Evolutionary conservation across 768 basidiomycete genomes (phyloP).

Genomic region (Gyrodon lividus): DNA sequence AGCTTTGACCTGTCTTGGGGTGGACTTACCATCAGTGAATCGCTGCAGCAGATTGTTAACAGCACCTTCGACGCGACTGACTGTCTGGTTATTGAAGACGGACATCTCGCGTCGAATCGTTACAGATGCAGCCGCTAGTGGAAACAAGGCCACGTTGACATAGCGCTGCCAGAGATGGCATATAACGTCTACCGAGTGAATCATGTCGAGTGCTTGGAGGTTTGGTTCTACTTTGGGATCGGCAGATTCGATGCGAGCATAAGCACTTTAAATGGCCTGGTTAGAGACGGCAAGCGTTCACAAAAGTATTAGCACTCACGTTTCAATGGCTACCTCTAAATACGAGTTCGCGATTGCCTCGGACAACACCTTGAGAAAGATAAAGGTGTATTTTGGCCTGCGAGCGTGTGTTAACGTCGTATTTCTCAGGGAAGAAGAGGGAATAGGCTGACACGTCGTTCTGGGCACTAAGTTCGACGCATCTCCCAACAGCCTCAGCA

Average conservation of each 20-base stretch:
- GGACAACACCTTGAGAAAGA: slow-evolving; percentile 78
- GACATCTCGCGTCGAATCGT: slow-evolving; percentile 91
- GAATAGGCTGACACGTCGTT: slow-evolving; percentile 74
- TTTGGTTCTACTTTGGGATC: slow-evolving; percentile 83
- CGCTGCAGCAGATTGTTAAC: slow-evolving; percentile 80
- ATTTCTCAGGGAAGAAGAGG: background rate
- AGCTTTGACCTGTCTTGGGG: background rate
- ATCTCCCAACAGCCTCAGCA: slow-evolving; percentile 93
- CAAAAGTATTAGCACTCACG: slow-evolving; percentile 52
- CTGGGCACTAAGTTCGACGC: slow-evolving; percentile 80
- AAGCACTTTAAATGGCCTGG: slow-evolving; percentile 47
- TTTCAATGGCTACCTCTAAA: slow-evolving; percentile 89
- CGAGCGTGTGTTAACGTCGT: slow-evolving; percentile 3
- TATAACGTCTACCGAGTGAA: slow-evolving; percentile 78
- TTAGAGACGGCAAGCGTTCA: background rate
- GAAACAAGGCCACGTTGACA: slow-evolving; percentile 84
- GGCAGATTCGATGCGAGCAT: slow-evolving; percentile 64
- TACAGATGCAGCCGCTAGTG: slow-evolving; percentile 81
- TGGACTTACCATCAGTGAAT: slow-evolving; percentile 70
- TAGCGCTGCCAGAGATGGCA: slow-evolving; percentile 98
- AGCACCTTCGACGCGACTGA: slow-evolving; percentile 81
- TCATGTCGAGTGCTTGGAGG: slow-evolving; percentile 60
- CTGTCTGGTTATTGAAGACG: slow-evolving; percentile 84
- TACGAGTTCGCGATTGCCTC: slow-evolving; percentile 84
- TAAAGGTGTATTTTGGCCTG: slow-evolving; percentile 88